A percentile compares a stretch with the other conserved stretches of the same genome.
Conservation (phyloP, 2,329 filamentous ascomycete genomes). For the Penicillium brevicompactum region DNA sequence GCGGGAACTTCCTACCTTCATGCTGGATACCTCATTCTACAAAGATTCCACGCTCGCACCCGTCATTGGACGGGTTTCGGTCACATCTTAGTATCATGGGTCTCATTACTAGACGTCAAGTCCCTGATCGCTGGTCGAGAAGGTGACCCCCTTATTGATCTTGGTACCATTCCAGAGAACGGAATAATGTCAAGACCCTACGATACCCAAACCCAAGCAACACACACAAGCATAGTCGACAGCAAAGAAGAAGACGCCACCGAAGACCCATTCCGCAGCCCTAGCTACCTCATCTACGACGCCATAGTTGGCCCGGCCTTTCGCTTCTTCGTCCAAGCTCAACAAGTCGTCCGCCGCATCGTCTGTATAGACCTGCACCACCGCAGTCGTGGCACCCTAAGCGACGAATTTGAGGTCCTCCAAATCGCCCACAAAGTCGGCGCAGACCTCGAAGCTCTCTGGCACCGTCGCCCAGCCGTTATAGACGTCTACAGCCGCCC, state of each 20-base stretch:
- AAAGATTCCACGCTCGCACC: slow-evolving; percentile 32
- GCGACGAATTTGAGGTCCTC: slow-evolving; percentile 42
- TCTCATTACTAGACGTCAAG: slow-evolving; percentile 39
- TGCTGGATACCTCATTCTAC: slow-evolving; percentile 32
- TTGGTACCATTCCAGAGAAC: slow-evolving; percentile 26
- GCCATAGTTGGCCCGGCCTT: slow-evolving; percentile 35
- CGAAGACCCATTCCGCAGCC: slow-evolving; percentile 25
- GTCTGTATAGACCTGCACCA: slow-evolving; percentile 41
- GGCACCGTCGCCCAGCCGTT: slow-evolving; percentile 35
- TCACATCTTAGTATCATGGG: slow-evolving; percentile 34
- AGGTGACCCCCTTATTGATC: slow-evolving; percentile 34
- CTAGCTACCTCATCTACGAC: slow-evolving; percentile 35
- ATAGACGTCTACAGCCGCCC: slow-evolving; percentile 35
- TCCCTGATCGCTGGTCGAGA: slow-evolving; percentile 39
- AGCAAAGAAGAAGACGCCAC: slow-evolving; percentile 16
- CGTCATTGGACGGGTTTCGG: slow-evolving; percentile 32
- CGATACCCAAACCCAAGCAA: neutral
- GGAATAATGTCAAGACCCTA: neutral
- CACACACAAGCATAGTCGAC: neutral
- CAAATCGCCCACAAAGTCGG: slow-evolving; percentile 40
- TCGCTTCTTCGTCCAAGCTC: slow-evolving; percentile 35
- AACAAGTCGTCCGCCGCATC: slow-evolving; percentile 38
- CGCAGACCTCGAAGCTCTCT: slow-evolving; percentile 38
- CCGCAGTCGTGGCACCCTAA: slow-evolving; percentile 39
- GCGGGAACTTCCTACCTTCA: slow-evolving; percentile 34